A percentile compares a stretch with the other conserved stretches of the same genome.
These are phyloP conservation scores for Diaporthe sp. DNA, from an alignment of 2,329 filamentous ascomycete species.

Conservation along the genomic window DNA sequence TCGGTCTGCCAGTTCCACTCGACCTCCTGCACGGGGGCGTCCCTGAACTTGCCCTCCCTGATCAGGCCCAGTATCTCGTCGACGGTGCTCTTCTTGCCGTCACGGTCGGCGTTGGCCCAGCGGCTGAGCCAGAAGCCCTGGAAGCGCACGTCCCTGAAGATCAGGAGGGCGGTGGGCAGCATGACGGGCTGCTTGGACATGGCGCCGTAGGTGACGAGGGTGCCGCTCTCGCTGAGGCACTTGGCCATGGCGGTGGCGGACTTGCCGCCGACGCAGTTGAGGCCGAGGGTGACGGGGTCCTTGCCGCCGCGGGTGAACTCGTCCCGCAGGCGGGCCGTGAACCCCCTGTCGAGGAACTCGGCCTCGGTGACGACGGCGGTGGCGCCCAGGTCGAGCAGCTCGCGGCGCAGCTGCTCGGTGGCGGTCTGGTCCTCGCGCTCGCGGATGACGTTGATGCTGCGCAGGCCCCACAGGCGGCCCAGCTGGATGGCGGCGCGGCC, in stretches of 20 bases:
- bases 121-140: constrained; percentile 95
- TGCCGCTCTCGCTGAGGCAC: constrained; percentile 75
- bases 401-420: constrained; percentile 70
- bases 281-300: constrained; percentile 80
- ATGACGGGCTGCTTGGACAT: constrained; percentile 92
- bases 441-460: constrained; percentile 91
- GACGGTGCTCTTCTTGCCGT: constrained; percentile 84
- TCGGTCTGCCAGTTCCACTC: constrained; percentile 88
- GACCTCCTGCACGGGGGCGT: constrained; percentile 86
- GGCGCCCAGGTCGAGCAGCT: constrained; percentile 69
- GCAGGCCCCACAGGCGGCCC: constrained; percentile 86
- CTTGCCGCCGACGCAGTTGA: constrained; percentile 96
- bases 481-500: constrained; percentile 93
- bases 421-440: constrained; percentile 75
- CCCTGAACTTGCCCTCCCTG: constrained; percentile 81
- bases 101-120: constrained; percentile 84
- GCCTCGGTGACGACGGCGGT: constrained; percentile 70
- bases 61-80: constrained; percentile 85
- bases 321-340: constrained; percentile 69
- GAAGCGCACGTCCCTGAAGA: constrained; percentile 93
- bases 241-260: constrained; percentile 84
- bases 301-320: constrained; percentile 79
- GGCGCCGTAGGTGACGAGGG: constrained; percentile 93
- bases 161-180: constrained; percentile 86
- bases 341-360: constrained; percentile 70